These are phyloP conservation scores for Coffea canephora DNA, from an alignment of 257 asterid species.

Conservation along the genomic window DNA sequence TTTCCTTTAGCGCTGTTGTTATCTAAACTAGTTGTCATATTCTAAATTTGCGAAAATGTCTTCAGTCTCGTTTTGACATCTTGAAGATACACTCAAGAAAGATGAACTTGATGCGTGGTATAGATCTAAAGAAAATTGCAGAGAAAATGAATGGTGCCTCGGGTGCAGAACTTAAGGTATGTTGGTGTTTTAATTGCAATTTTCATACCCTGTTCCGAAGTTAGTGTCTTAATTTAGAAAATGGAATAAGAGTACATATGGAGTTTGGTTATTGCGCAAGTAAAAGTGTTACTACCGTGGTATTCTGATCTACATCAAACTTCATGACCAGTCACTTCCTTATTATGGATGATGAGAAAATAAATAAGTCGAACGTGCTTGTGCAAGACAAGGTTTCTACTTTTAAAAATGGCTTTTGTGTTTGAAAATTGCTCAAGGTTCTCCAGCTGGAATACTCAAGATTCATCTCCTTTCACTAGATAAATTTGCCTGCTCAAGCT, in stretches of 20 bases:
- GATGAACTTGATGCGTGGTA: conserved; percentile 91
- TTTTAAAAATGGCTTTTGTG: not conserved
- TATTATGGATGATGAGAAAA: not conserved
- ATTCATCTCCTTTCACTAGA: not conserved
- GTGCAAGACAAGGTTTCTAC: not conserved
- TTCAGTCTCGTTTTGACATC: conserved; percentile 81
- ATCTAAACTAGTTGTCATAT: not conserved
- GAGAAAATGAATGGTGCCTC: conserved; percentile 95
- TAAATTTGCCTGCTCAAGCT: not conserved
- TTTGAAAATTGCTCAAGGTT: not conserved
- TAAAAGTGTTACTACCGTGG: not conserved
- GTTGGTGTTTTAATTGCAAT: not conserved
- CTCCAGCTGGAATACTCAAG: not conserved
- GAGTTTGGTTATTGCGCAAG: not conserved
- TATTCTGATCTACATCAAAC: not conserved
- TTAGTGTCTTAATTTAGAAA: too few relatives aligned
- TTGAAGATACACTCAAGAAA: conserved; percentile 87
- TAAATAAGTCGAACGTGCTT: not conserved
- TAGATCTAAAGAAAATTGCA: conserved; percentile 81
- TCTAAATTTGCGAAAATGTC: not conserved
- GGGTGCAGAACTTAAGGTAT: conserved; percentile 90
- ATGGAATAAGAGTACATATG: too few relatives aligned
- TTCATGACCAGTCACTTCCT: not conserved
- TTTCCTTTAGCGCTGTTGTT: not conserved
- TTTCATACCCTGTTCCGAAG: too few relatives aligned